These are phyloP conservation scores for Picea sitchensis DNA, from an alignment of 75 land plant genomes.

Conservation along the genomic window DNA sequence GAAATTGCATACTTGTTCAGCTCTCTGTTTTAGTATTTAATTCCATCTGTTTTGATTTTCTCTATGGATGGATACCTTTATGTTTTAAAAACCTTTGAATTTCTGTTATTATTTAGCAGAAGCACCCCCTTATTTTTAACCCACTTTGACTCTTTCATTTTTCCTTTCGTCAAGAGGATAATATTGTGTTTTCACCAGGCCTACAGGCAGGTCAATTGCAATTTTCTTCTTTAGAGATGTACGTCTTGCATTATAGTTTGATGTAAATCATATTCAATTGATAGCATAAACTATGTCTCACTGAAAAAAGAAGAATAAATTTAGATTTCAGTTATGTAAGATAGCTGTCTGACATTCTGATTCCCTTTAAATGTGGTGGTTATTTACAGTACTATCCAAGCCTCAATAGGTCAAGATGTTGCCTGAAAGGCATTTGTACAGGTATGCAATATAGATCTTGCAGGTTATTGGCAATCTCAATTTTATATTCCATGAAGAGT, in stretches of 20 bases:
- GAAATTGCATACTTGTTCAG: no score
- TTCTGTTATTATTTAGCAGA: background rate
- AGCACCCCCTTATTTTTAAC: background rate
- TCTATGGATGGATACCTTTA: no score
- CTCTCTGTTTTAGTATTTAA: no score
- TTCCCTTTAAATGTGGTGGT: background rate
- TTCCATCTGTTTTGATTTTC: no score
- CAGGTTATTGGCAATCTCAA: no score
- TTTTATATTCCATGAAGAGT: no score
- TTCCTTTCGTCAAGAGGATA: background rate
- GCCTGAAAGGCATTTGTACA: constrained; percentile 94
- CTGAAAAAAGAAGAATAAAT: background rate
- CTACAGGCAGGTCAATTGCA: background rate
- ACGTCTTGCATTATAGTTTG: background rate
- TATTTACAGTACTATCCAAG: constrained; percentile 81
- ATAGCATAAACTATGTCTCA: background rate
- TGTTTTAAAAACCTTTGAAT: no score
- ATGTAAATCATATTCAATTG: background rate
- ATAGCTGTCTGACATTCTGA: background rate
- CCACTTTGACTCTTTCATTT: background rate
- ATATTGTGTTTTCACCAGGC: background rate
- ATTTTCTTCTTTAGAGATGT: background rate
- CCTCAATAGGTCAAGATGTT: constrained; percentile 91
- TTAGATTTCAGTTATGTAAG: background rate
- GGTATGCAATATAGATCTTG: constrained; percentile 34